A percentile compares a stretch with the other conserved stretches of the same genome.
phyloP scores from a whole-genome alignment of 2,329 filamentous ascomycete species.

The Balansia obtecta region DNA sequence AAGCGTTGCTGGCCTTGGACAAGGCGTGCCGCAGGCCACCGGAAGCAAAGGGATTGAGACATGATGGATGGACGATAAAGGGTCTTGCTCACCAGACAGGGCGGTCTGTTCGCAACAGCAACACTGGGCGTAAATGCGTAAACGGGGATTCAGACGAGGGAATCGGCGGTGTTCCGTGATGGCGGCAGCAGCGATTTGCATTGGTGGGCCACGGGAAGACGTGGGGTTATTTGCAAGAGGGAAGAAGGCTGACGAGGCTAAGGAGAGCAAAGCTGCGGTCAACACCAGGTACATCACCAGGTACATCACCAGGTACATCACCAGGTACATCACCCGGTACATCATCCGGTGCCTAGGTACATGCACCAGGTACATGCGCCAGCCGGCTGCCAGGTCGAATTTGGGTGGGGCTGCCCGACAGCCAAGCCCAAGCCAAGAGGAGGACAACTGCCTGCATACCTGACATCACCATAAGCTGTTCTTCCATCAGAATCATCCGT shows the following conservation, averaged over 20 bases:
- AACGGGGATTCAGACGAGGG: conserved; percentile 6
- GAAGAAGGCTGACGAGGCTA: conserved; percentile 10
- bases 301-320: too few species aligned
- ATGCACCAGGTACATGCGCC: too few species aligned
- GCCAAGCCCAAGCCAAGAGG: conserved; percentile 1
- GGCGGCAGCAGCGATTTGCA: conserved; percentile 5
- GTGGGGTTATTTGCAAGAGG: conserved; percentile 9
- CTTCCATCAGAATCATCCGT: too few species aligned
- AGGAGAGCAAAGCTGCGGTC: background rate
- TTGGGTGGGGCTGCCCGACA: background rate
- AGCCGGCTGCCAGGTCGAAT: background rate
- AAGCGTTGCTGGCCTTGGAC: background rate
- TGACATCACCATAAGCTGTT: too few species aligned
- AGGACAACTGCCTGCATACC: too few species aligned
- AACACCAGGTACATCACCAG: background rate
- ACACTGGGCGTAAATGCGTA: background rate
- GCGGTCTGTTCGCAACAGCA: background rate
- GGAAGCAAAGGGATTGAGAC: background rate
- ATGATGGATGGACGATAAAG: background rate
- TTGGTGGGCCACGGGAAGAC: conserved; percentile 5
- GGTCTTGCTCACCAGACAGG: conserved; percentile 3
- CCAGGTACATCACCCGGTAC: too few species aligned
- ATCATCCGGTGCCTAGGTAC: too few species aligned
- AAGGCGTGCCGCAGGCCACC: background rate
- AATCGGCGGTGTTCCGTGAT: conserved; percentile 9